Base-by-base conservation (phyloP, 805 yeast genomes). In the Soucietia sequanensis region DNA sequence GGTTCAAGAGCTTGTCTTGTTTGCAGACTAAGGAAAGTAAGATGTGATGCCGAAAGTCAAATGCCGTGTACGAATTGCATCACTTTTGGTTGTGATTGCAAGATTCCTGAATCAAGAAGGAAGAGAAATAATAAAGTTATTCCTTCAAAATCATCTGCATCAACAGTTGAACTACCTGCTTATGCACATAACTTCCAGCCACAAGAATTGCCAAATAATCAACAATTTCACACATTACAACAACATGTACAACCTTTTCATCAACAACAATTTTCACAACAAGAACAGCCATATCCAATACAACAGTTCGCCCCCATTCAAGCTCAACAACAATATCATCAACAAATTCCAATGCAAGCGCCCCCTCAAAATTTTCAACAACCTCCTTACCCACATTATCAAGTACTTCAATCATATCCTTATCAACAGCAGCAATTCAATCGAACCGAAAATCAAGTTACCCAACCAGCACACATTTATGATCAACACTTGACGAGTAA, bases 1-100 rank as follows among this genome's bases (percentile, higher is more conserved):
- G 85, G 80, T 1, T 80, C 86, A 2, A 56, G 87, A 31, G 87
- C 87, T 1, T 81, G 88, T 50, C 86, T 81, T 50, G 79, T 77
- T 35, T 81, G 88, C 52, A 70, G 87, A 19, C 67, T 80, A 27
- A 79, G 80, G 50, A 81, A 81, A 51, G 71, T 81, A 19, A 65
- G 74, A 33, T 81, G 88, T 54, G 78, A 81, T 50, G 30, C 36
- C 10, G 35, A 68, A 10, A 54, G 56, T 22, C 72, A 64, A 35
- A 65, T 68, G 50, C 84, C 84, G 0, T 79, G 85, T 48, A 74
- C 89, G 15, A 42, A 42, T 27, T 42, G 46, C 19, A 30, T 34
- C 16, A 27, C 35, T 13, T 33, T 33, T 23, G 36, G 39, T n/a
- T 30, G 33, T 17, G 37, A 35, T 3, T 42, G 46, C 25, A 30